Evolutionary conservation across 306 rosid species (phyloP).

Genomic region (Vigna radiata): DNA sequence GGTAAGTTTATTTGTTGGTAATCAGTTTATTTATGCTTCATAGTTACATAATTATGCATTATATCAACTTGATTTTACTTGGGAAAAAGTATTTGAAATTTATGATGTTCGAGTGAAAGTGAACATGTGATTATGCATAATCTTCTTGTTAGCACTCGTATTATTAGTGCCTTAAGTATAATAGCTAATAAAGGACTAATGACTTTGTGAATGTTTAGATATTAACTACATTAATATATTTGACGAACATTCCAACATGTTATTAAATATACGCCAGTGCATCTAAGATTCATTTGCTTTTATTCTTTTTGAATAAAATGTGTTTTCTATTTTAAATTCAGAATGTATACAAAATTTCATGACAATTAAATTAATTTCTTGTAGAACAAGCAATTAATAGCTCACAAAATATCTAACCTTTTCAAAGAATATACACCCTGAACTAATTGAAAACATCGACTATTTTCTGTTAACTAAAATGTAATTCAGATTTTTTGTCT

Average conservation of each 20-base stretch:
- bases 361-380: background rate
- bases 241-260: background rate
- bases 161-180: background rate
- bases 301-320: background rate
- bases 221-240: constrained; percentile 1
- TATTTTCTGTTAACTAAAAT: background rate
- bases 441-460: background rate
- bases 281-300: background rate
- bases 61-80: constrained; percentile 15
- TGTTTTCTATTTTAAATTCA: background rate
- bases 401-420: background rate
- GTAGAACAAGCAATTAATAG: background rate
- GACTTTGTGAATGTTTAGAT: background rate
- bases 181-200: constrained; percentile 2
- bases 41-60: constrained; percentile 16
- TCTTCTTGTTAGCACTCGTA: background rate
- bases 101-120: background rate
- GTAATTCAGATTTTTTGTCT: background rate
- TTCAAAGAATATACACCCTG: background rate
- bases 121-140: too few species aligned
- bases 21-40: constrained; percentile 17
- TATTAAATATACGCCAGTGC: background rate
- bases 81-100: background rate
- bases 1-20: constrained; percentile 50
- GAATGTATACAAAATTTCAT: background rate